phyloP scores from a whole-genome alignment of 768 basidiomycete species.

The Mrakia frigida region DNA sequence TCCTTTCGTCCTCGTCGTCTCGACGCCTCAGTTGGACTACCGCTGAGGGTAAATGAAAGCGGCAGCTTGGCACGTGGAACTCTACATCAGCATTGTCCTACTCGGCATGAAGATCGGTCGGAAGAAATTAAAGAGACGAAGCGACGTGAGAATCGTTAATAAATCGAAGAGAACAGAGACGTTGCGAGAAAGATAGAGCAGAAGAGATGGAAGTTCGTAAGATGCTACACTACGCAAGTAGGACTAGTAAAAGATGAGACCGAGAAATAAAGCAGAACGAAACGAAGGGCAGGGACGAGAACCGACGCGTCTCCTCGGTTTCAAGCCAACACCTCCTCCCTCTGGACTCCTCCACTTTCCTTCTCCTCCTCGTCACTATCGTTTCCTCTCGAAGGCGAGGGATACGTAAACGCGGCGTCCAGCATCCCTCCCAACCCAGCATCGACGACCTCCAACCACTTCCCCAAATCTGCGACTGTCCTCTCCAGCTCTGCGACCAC shows the following conservation, averaged over 20 bases:
- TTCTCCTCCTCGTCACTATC: not conserved
- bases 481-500: conserved; percentile 23
- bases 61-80: too few species aligned
- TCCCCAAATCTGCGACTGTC: conserved; percentile 24
- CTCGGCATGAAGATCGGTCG: too few species aligned
- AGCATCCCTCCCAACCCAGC: conserved; percentile 21
- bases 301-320: not conserved
- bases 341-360: not conserved
- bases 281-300: too few species aligned
- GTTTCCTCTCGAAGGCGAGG: not conserved
- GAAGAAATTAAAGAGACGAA: too few species aligned
- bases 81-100: too few species aligned
- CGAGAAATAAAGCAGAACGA: not conserved
- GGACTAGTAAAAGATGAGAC: too few species aligned
- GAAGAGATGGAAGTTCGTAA: not conserved
- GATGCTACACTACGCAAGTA: not conserved
- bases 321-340: not conserved
- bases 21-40: too few species aligned
- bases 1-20: too few species aligned
- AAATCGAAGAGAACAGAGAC: not conserved
- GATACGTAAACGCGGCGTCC: not conserved
- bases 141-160: not conserved
- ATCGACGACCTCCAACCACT: conserved; percentile 30
- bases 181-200: not conserved
- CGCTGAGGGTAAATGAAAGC: too few species aligned